Evolutionary conservation across 1,139 yeast genomes (phyloP).

Genomic region (Kodamaea ohmeri): DNA sequence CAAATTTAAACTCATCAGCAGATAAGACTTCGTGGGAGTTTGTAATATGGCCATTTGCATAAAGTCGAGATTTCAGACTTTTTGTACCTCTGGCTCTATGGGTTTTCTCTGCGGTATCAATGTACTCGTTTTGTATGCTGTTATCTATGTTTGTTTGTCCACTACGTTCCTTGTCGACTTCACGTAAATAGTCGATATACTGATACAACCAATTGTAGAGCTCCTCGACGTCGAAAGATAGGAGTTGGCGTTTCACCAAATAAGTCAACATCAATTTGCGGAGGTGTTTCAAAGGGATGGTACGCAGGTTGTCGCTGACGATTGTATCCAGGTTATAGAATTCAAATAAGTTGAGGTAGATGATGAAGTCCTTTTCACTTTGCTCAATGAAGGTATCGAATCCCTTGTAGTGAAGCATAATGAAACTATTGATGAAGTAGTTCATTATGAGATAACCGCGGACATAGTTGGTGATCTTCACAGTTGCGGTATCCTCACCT

Average conservation of each 20-base stretch:
- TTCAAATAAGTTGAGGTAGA: conserved; percentile 44
- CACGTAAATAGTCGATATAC: conserved; percentile 40
- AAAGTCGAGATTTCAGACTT: too few relatives aligned
- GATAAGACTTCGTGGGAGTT: neutral
- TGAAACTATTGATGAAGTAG: conserved; percentile 44
- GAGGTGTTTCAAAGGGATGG: conserved; percentile 24
- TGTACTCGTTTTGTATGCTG: neutral
- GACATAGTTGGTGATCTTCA: conserved; percentile 27
- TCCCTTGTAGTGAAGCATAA: conserved; percentile 45
- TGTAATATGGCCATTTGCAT: too few relatives aligned
- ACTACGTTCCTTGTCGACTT: conserved; percentile 23
- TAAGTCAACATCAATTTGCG: conserved; percentile 32
- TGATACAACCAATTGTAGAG: conserved; percentile 41
- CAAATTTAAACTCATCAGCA: neutral
- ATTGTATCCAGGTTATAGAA: conserved; percentile 37
- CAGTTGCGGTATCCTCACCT: conserved; percentile 4
- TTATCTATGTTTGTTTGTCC: neutral
- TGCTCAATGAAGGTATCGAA: conserved; percentile 42
- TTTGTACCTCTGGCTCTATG: too few relatives aligned
- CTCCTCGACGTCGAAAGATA: conserved; percentile 38
- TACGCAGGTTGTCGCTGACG: conserved; percentile 10
- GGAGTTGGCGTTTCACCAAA: conserved; percentile 29
- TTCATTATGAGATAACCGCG: conserved; percentile 43
- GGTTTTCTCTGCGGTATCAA: neutral
- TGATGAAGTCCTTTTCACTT: conserved; percentile 41